Evolutionary conservation across 129 eudicot species (phyloP).

Genomic region (Pulicaria dysenterica): DNA sequence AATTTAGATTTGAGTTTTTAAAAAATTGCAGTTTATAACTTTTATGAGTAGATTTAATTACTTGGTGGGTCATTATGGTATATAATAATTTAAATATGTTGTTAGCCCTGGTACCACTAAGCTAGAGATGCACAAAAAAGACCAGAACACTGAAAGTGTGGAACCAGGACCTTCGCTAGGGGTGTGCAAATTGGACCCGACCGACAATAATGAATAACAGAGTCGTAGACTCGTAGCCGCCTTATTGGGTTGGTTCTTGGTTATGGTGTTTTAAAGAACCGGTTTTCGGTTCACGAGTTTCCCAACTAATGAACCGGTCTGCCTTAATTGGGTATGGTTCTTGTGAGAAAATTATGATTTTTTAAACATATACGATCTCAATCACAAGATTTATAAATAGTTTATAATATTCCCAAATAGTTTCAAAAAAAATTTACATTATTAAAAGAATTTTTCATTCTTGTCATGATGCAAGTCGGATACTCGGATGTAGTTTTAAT

Average conservation of each 20-base stretch:
- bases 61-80: constrained; percentile 22
- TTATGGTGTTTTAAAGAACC: not conserved
- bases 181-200: not conserved
- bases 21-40: constrained; percentile 21
- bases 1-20: constrained; percentile 1
- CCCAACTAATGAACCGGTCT: too few relatives aligned
- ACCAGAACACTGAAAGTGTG: not conserved
- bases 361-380: too few relatives aligned
- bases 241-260: not conserved
- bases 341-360: too few relatives aligned
- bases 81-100: constrained; percentile 22
- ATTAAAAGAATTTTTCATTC: too few relatives aligned
- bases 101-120: not conserved
- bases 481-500: too few relatives aligned
- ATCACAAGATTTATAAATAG: too few relatives aligned
- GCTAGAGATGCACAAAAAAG: not conserved
- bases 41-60: constrained; percentile 24
- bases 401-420: too few relatives aligned
- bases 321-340: too few relatives aligned
- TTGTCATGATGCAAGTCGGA: too few relatives aligned
- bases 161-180: not conserved
- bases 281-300: too few relatives aligned
- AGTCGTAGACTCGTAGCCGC: not conserved
- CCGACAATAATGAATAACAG: not conserved
- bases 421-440: too few relatives aligned